Base-by-base conservation (phyloP, 2,329 filamentous ascomycete genomes). In the Nothomitra cinnamomea region DNA sequence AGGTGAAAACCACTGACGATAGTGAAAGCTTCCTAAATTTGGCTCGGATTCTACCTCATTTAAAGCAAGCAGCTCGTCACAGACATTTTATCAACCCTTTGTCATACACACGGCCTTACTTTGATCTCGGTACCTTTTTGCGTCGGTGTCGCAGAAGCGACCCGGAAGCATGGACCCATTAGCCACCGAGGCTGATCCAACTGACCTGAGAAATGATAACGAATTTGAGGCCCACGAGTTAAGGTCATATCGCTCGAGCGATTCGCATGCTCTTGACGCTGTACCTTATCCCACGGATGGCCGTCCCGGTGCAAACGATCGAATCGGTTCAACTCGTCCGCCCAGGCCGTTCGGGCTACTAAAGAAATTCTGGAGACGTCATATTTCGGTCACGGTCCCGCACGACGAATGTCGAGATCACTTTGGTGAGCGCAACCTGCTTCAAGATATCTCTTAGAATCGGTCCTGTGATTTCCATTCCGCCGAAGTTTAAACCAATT, bases 321-420 rank as follows among this genome's bases (percentile, higher is more conserved):
- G n/a, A 15, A 49, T 24, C 25, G 15, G 45, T 32, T 17, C 45
- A 32, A 4, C 4, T 17, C n/a, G 6, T 17, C 19, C 45, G 15
- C 28, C 24, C 10, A 19, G 43, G 5, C 22, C n/a, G 43, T 28
- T 48, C 19, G 13, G 13, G 2, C 24, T 24, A 24, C 15, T 53
- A 5, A 49, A 43, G 21, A 53, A 21, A 22, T 49, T 53, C 21
- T 53, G 52, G 52, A 19, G 35, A 21, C 15, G 32, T 36, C 38
- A 53, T 32, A n/a, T 53, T 49, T 22, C 38, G 38, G 52, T 53
- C 21, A 28, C 21, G 13, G 52, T 53, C 25, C 52, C 38, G 13
- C 52, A 47, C 8, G 40, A 53, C 10, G 13, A 36, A 25, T 53
- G 52, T 47, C 21, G 52, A 43, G 52, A 53, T 36, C 52, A 53